Conservation (phyloP, 208 protist species). For the Naegleria fowleri region DNA sequence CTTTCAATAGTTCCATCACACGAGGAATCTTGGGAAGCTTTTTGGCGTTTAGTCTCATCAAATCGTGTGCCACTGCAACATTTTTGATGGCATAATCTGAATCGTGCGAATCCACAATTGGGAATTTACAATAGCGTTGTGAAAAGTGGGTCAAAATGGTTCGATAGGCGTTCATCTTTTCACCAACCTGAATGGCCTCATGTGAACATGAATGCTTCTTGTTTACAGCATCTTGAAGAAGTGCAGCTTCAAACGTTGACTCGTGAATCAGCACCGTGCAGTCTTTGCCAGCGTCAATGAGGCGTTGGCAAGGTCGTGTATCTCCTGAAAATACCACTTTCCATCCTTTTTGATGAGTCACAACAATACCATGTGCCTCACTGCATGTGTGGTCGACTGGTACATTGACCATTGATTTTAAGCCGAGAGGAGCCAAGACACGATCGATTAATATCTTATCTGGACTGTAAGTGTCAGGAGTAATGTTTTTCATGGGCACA, state of each 20-base stretch:
- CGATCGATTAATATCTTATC: background rate
- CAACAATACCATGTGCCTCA: background rate
- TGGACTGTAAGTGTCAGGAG: background rate
- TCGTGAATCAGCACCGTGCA: conserved; percentile 33
- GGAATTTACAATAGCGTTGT: conserved; percentile 40
- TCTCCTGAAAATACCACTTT: conserved; percentile 33
- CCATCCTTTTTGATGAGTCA: background rate
- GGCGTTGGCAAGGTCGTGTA: conserved; percentile 13
- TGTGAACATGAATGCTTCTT: conserved; percentile 51
- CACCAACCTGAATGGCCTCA: conserved; percentile 42
- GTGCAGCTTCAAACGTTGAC: conserved; percentile 23
- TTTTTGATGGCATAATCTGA: background rate
- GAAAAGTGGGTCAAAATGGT: conserved; percentile 42
- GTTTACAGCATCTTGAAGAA: conserved; percentile 28
- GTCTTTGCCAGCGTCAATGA: conserved; percentile 19
- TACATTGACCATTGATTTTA: background rate
- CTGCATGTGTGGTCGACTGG: conserved; percentile 13
- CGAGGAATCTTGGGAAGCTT: background rate
- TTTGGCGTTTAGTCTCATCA: background rate
- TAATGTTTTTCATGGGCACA: background rate
- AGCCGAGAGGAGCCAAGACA: background rate
- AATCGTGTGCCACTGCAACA: background rate
- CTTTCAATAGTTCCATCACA: background rate
- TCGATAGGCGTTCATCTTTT: conserved; percentile 21
- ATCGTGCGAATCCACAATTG: background rate